phyloP scores from a whole-genome alignment of 2,329 filamentous ascomycete species.

The Aspergillus fumigatiaffinis region DNA sequence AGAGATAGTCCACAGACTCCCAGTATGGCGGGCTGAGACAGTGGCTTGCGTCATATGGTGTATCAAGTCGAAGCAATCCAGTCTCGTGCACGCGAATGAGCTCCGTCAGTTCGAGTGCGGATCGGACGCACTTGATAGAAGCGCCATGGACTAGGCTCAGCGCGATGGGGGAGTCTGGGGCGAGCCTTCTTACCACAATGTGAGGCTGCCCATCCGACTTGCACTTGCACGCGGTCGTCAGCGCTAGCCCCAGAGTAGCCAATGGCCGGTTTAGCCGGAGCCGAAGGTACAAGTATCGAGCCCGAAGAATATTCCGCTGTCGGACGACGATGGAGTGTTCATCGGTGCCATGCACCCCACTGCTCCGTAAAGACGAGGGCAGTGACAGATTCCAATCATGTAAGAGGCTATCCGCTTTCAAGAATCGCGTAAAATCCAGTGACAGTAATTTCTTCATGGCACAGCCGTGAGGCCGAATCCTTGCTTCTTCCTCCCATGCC shows the following conservation, averaged over 20 bases:
- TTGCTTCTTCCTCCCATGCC: constrained; percentile 18
- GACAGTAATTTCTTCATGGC: constrained; percentile 18
- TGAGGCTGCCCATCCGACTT: constrained; percentile 3
- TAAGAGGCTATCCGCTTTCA: constrained; percentile 16
- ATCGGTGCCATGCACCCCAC: not conserved
- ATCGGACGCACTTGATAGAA: constrained; percentile 8
- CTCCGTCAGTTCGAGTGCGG: constrained; percentile 5
- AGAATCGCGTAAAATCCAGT: constrained; percentile 15
- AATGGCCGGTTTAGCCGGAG: constrained; percentile 15
- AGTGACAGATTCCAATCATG: constrained; percentile 21
- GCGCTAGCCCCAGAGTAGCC: constrained; percentile 7
- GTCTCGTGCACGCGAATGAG: constrained; percentile 5
- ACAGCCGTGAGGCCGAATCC: constrained; percentile 8
- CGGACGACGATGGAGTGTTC: constrained; percentile 17
- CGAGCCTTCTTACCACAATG: not conserved
- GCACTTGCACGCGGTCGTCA: constrained; percentile 8
- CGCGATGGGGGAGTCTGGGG: constrained; percentile 5
- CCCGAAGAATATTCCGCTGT: constrained; percentile 21
- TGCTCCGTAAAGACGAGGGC: constrained; percentile 16
- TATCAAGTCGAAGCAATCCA: constrained; percentile 1
- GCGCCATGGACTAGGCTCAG: constrained; percentile 9
- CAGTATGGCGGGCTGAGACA: constrained; percentile 6
- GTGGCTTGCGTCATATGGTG: not conserved
- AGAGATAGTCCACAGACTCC: constrained; percentile 15
- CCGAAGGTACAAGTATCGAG: constrained; percentile 21